These are phyloP conservation scores for Bryoerythrophyllum caledonicum DNA, from an alignment of 225 moss, liverwort and hornwort genomes.

Conservation along the genomic window DNA sequence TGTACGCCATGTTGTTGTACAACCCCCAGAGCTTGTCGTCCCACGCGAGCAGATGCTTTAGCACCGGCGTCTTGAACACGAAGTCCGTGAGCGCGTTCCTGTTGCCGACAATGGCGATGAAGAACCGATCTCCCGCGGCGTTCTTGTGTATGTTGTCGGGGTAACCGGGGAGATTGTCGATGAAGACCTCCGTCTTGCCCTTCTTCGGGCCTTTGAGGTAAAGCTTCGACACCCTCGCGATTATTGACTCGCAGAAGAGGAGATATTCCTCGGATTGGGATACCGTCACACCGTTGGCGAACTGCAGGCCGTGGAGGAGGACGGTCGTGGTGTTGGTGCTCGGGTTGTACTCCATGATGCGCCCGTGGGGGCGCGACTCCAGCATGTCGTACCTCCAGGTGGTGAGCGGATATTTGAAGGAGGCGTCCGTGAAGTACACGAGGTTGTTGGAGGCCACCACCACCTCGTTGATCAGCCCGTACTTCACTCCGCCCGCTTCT, in stretches of 20 bases:
- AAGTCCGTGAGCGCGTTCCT: slow-evolving; percentile 29
- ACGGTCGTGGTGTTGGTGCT: slow-evolving; percentile 32
- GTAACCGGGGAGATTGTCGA: slow-evolving; percentile 37
- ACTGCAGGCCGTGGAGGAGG: slow-evolving; percentile 28
- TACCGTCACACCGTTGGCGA: slow-evolving; percentile 60
- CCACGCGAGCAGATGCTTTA: slow-evolving; percentile 23
- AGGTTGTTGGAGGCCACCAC: slow-evolving; percentile 37
- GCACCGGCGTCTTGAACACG: background rate
- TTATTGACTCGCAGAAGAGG: slow-evolving; percentile 32
- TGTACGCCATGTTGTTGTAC: too few species aligned
- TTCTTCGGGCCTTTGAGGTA: slow-evolving; percentile 42
- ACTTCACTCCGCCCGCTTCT: slow-evolving; percentile 46
- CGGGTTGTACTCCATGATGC: slow-evolving; percentile 56
- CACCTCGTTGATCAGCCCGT: slow-evolving; percentile 39
- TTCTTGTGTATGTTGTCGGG: slow-evolving; percentile 57
- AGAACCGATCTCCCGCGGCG: slow-evolving; percentile 33
- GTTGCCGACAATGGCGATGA: slow-evolving; percentile 36
- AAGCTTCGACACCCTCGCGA: slow-evolving; percentile 9
- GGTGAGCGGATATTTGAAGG: slow-evolving; percentile 25
- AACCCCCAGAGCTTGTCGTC: background rate
- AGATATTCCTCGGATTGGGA: slow-evolving; percentile 43
- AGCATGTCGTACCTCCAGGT: slow-evolving; percentile 11
- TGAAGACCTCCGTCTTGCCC: slow-evolving; percentile 43
- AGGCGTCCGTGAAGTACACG: slow-evolving; percentile 53
- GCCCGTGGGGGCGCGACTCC: slow-evolving; percentile 48